Conservation (phyloP, 108 stramenopile species). For the Pelagomonas calceolata region DNA sequence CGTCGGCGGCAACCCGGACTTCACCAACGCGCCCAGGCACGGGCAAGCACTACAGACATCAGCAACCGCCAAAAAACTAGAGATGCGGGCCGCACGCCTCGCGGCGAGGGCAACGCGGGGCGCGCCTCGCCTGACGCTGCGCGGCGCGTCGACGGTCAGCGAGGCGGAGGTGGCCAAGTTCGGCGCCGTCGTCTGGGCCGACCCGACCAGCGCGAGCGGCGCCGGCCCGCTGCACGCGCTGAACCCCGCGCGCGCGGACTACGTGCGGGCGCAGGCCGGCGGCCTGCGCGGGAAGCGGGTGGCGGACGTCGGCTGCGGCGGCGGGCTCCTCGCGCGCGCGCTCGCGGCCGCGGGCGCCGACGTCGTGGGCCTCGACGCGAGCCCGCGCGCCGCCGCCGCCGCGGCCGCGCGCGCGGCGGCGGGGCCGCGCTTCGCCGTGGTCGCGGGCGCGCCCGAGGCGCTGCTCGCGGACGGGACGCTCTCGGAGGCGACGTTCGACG, state of each 20-base stretch:
- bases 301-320: slow-evolving; percentile 84
- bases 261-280: slow-evolving; percentile 15
- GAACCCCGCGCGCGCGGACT: slow-evolving; percentile 25
- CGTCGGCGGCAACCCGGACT: too few relatives aligned
- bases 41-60: too few relatives aligned
- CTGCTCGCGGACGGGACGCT: slow-evolving; percentile 11
- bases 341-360: slow-evolving; percentile 66
- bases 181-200: slow-evolving; percentile 22
- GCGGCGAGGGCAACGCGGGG: too few relatives aligned
- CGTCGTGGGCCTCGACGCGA: slow-evolving; percentile 72
- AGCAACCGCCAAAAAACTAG: too few relatives aligned
- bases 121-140: too few relatives aligned
- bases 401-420: slow-evolving; percentile 25
- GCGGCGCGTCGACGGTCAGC: not conserved
- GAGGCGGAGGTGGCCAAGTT: not conserved
- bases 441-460: slow-evolving; percentile 18
- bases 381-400: slow-evolving; percentile 21
- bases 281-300: slow-evolving; percentile 28
- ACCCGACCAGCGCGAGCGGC: slow-evolving; percentile 14
- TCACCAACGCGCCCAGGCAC: too few relatives aligned
- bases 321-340: slow-evolving; percentile 74
- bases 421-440: slow-evolving; percentile 10
- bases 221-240: slow-evolving; percentile 35
- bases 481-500: slow-evolving; percentile 40
- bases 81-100: too few relatives aligned